These are phyloP conservation scores for Trichothecium roseum DNA, from an alignment of 2,329 filamentous ascomycete genomes.

Conservation along the genomic window DNA sequence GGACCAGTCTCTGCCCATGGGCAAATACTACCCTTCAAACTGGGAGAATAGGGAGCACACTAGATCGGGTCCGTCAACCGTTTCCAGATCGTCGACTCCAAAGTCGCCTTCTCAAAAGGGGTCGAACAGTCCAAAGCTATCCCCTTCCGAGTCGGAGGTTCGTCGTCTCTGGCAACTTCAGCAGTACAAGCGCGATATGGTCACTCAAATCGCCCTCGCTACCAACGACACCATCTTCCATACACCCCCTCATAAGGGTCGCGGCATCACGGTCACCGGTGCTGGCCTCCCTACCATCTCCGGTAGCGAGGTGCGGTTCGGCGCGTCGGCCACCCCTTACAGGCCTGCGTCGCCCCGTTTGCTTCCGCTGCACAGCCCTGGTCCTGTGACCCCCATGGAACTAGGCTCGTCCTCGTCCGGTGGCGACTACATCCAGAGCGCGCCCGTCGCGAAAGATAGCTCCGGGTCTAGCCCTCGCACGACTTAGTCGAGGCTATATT, in stretches of 20 bases:
- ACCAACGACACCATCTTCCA: conserved; percentile 19
- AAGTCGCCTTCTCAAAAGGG: conserved; percentile 23
- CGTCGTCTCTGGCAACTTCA: conserved; percentile 40
- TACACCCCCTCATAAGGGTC: conserved; percentile 10
- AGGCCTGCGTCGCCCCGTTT: conserved; percentile 41
- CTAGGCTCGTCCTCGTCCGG: conserved; percentile 25
- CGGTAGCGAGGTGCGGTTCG: conserved; percentile 25
- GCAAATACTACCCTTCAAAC: conserved; percentile 55
- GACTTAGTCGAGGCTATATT: too few species aligned
- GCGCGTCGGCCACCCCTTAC: conserved; percentile 21
- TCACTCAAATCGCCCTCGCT: conserved; percentile 43
- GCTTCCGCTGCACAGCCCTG: conserved; percentile 44
- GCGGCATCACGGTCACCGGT: not conserved
- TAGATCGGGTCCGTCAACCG: conserved; percentile 10
- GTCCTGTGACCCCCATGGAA: conserved; percentile 52
- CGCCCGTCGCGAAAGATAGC: too few species aligned
- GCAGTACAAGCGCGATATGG: conserved; percentile 53
- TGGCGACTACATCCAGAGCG: conserved; percentile 25
- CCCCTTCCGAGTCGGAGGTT: conserved; percentile 27
- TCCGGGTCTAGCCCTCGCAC: too few species aligned
- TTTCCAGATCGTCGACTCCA: conserved; percentile 13
- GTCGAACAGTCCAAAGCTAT: conserved; percentile 9
- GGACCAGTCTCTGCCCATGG: conserved; percentile 39
- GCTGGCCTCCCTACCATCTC: not conserved
- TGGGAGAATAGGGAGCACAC: conserved; percentile 32